Percentiles rank a stretch among this genome's conserved stretches.
phyloP scores from a whole-genome alignment of 108 stramenopile genomes.

The Cylindrotheca closterium region DNA sequence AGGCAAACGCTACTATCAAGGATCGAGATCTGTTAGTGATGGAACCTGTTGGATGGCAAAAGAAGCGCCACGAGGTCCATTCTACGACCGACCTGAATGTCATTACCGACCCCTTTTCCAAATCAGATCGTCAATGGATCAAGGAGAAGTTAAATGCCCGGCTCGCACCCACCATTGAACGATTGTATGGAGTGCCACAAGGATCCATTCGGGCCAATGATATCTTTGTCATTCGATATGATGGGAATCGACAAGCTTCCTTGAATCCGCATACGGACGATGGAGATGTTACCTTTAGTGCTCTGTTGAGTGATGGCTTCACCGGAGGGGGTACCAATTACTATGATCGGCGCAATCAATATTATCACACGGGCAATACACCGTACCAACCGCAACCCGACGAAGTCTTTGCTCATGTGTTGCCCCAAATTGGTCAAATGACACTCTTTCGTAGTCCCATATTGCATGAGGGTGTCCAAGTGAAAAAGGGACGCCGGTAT shows the following conservation, averaged over 20 bases:
- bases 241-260: slow-evolving; percentile 36
- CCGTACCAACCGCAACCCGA: slow-evolving; percentile 8
- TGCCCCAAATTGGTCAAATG: slow-evolving; percentile 50
- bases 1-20: not conserved
- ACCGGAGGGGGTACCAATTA: slow-evolving; percentile 70
- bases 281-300: slow-evolving; percentile 53
- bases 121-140: slow-evolving; percentile 42
- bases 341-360: slow-evolving; percentile 23
- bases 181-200: slow-evolving; percentile 44
- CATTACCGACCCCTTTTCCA: slow-evolving; percentile 58
- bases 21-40: slow-evolving; percentile 1
- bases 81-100: slow-evolving; percentile 75
- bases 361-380: not conserved
- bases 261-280: slow-evolving; percentile 53
- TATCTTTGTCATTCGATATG: slow-evolving; percentile 59
- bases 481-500: slow-evolving; percentile 53
- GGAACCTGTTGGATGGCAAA: slow-evolving; percentile 57
- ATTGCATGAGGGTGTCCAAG: slow-evolving; percentile 57
- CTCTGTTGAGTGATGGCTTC: slow-evolving; percentile 66
- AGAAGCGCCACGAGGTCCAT: slow-evolving; percentile 47
- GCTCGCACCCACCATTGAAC: slow-evolving; percentile 52
- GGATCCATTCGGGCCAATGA: slow-evolving; percentile 60
- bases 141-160: slow-evolving; percentile 46
- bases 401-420: slow-evolving; percentile 36
- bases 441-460: slow-evolving; percentile 41